Base-by-base conservation (phyloP, 371 early-diverging fungal genomes). In the Mucor lusitanicus region DNA sequence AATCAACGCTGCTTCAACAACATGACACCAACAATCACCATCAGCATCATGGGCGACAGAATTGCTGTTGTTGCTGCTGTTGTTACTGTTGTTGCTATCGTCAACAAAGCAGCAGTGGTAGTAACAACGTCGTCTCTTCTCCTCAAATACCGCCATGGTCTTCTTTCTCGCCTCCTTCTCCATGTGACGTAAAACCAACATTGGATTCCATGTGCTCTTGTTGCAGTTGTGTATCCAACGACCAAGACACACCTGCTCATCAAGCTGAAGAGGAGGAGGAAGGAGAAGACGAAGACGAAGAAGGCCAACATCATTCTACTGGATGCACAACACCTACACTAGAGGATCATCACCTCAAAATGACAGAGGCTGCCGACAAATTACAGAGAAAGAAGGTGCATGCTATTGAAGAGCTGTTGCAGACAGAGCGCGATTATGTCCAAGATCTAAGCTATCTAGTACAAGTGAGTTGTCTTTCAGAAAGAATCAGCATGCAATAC, bases 341-440 rank as follows among this genome's bases (percentile, higher is more conserved):
- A 3, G 65, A 71, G 25, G 33, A 33, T 7, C 33, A 33, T 33
- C 6, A 3, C 1, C 46, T 55, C 25, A 63, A 56, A 25, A 23
- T 37, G 15, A 37, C n/a, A 28, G 33, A 55, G 35, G 54, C 48
- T 30, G 28, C 44, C 9, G 73, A 67, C 8, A 69, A 64, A 17
- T 35, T 61, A 40, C 39, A 27, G n/a, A 69, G 59, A 54, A 69
- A 69, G 37, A 70, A 78, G 19, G 54, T 61, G n/a, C 80, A 78
- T 69, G 84, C 81, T 8, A 74, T 81, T 30, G 62, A 76, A 48
- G 84, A 84, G 59, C 54, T 84, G 6, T 25, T 79, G 27, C 77
- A 81, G 46, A 84, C 84, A 19, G 84, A 84, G 64, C 71, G 75
- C 7, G 81, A 78, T 50, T 84, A 84, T 46, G 80, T 81, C 15